Evolutionary conservation across 495 filamentous ascomycete genomes (phyloP).

Genomic region (Rusavskia elegans): DNA sequence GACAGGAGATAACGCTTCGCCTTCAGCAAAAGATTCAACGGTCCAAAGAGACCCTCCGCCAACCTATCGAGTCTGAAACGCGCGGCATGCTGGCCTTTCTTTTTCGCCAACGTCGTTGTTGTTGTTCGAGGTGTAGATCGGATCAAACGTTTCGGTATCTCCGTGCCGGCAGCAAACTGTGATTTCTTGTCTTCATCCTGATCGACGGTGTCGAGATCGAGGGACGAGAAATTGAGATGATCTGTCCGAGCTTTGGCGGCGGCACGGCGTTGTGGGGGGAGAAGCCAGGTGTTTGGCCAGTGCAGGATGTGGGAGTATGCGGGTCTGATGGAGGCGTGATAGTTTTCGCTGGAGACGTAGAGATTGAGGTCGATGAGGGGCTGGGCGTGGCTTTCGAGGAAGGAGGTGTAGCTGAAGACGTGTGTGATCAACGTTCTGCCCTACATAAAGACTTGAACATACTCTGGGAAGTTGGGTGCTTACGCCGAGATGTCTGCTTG

Average conservation of each 20-base stretch:
- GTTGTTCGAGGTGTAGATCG: constrained; percentile 10
- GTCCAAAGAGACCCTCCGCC: constrained; percentile 49
- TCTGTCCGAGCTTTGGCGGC: constrained; percentile 54
- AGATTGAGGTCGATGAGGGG: constrained; percentile 65
- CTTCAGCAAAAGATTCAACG: constrained; percentile 47
- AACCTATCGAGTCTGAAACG: constrained; percentile 57
- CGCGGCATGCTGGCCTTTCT: constrained; percentile 19
- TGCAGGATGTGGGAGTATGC: constrained; percentile 61
- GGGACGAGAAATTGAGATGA: constrained; percentile 52
- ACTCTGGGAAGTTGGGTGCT: constrained; percentile 3
- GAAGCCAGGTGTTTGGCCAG: constrained; percentile 70
- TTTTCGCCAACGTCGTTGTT: constrained; percentile 18
- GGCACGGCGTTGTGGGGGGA: constrained; percentile 49
- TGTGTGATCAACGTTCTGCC: background rate
- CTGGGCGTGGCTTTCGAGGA: constrained; percentile 45
- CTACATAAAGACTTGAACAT: too few relatives aligned
- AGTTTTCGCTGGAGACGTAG: constrained; percentile 80
- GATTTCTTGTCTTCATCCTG: background rate
- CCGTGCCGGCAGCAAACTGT: background rate
- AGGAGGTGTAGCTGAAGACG: constrained; percentile 35
- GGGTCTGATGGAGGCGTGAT: constrained; percentile 52
- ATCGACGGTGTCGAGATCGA: constrained; percentile 37
- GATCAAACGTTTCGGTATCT: constrained; percentile 5
- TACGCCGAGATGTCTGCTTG: constrained; percentile 40
- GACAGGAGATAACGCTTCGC: constrained; percentile 35